Percentiles rank a stretch among this genome's conserved stretches.
phyloP scores from a whole-genome alignment of 2,329 filamentous ascomycete genomes.

The Ceratocystis alfenasii region DNA sequence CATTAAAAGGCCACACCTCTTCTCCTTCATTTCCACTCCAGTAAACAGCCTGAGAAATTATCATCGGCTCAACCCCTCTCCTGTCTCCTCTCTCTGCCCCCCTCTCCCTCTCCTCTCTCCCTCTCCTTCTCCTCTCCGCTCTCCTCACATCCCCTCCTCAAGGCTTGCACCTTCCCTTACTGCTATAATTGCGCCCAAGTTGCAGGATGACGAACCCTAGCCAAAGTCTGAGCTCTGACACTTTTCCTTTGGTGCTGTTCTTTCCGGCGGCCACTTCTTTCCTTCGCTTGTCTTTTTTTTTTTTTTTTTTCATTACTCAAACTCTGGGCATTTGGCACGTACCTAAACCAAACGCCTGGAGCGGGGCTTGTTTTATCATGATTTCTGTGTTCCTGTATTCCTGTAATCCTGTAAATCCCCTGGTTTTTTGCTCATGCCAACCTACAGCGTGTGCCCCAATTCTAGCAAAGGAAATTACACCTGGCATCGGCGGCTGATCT shows the following conservation, averaged over 20 bases:
- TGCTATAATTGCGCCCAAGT: neutral
- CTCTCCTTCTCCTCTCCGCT: neutral
- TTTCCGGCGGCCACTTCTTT: no score
- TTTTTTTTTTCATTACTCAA: neutral
- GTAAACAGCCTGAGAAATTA: neutral
- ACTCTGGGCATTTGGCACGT: neutral
- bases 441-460: neutral
- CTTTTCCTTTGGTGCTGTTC: neutral
- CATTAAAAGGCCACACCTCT: neutral
- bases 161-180: neutral
- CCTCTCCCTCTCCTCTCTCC: neutral
- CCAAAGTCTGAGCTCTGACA: neutral
- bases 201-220: neutral
- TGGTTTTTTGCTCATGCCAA: neutral
- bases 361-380: slow-evolving; percentile 11
- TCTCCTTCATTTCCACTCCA: neutral
- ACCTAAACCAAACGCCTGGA: neutral
- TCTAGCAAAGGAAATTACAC: neutral
- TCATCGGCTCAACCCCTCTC: slow-evolving; percentile 2
- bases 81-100: neutral
- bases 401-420: slow-evolving; percentile 4
- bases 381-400: slow-evolving; percentile 8
- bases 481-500: neutral
- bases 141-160: neutral
- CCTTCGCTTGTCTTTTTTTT: no score